phyloP scores from a whole-genome alignment of 2,329 filamentous ascomycete genomes.

The Penicillium sclerotigenum region DNA sequence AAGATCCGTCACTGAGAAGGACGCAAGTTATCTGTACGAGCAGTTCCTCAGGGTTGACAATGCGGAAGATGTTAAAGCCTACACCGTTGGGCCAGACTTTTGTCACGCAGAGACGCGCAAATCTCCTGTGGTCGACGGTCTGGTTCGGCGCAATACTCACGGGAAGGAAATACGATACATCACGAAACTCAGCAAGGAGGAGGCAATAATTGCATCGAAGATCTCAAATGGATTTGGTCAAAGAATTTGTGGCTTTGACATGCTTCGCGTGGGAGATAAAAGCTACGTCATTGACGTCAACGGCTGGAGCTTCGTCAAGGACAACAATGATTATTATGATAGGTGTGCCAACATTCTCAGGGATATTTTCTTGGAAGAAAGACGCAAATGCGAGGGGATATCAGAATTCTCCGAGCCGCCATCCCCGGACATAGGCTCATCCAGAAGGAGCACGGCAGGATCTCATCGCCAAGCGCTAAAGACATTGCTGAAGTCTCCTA shows the following conservation, averaged over 20 bases:
- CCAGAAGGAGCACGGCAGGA: constrained; percentile 39
- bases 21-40: constrained; percentile 90
- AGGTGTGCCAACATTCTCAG: constrained; percentile 81
- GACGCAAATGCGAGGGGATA: constrained; percentile 41
- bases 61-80: constrained; percentile 96
- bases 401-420: constrained; percentile 35
- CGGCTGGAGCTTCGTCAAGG: constrained; percentile 99
- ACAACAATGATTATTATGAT: constrained; percentile 98
- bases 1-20: constrained; percentile 74
- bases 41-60: constrained; percentile 97
- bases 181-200: constrained; percentile 74
- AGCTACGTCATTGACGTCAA: constrained; percentile 99
- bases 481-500: constrained; percentile 62
- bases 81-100: constrained; percentile 88
- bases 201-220: constrained; percentile 80
- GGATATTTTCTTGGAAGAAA: constrained; percentile 83
- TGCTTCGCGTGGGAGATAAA: constrained; percentile 80
- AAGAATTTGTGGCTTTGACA: constrained; percentile 90
- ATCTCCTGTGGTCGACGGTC: constrained; percentile 92
- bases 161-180: constrained; percentile 97
- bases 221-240: constrained; percentile 93
- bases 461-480: constrained; percentile 54
- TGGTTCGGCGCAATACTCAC: constrained; percentile 93
- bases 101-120: constrained; percentile 97
- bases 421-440: constrained; percentile 32